A percentile compares a stretch with the other conserved stretches of the same genome.
These are phyloP conservation scores for Pezicula carpinea DNA, from an alignment of 2,329 filamentous ascomycete genomes.

Conservation along the genomic window DNA sequence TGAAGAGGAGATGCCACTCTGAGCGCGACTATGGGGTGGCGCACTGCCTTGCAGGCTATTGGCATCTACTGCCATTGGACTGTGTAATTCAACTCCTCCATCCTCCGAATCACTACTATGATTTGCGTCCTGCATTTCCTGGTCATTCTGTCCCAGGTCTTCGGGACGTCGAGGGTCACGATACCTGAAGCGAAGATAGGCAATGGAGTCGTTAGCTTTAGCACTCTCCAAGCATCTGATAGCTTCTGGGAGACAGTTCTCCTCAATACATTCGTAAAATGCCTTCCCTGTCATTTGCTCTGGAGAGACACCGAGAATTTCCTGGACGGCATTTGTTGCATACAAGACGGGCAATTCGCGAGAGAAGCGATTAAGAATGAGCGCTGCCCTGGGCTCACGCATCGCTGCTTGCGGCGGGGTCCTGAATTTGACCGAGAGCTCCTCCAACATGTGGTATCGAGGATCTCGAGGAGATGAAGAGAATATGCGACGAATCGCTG, in stretches of 20 bases:
- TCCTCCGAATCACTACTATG: conserved; percentile 38
- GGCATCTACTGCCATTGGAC: conserved; percentile 36
- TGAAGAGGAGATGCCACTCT: background rate
- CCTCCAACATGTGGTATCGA: conserved; percentile 84
- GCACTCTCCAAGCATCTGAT: conserved; percentile 77
- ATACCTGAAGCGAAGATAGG: conserved; percentile 82
- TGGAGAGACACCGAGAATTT: conserved; percentile 70
- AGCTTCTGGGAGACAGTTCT: conserved; percentile 71
- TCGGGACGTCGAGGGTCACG: conserved; percentile 64
- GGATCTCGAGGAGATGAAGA: conserved; percentile 78
- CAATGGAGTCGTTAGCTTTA: conserved; percentile 87
- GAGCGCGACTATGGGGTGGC: background rate
- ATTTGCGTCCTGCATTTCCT: conserved; percentile 35
- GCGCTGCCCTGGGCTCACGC: conserved; percentile 75
- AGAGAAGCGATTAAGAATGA: conserved; percentile 84
- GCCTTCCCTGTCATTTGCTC: conserved; percentile 69
- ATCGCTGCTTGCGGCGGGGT: conserved; percentile 52
- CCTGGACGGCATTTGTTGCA: conserved; percentile 69
- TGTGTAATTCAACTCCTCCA: conserved; percentile 41
- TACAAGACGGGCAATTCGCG: conserved; percentile 82
- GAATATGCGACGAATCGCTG: conserved; percentile 73
- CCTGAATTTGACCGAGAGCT: conserved; percentile 76
- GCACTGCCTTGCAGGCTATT: conserved; percentile 1
- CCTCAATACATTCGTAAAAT: conserved; percentile 83
- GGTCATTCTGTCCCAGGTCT: conserved; percentile 37